Conservation (phyloP, 2,329 filamentous ascomycete genomes). For the Macrophomina tecta region DNA sequence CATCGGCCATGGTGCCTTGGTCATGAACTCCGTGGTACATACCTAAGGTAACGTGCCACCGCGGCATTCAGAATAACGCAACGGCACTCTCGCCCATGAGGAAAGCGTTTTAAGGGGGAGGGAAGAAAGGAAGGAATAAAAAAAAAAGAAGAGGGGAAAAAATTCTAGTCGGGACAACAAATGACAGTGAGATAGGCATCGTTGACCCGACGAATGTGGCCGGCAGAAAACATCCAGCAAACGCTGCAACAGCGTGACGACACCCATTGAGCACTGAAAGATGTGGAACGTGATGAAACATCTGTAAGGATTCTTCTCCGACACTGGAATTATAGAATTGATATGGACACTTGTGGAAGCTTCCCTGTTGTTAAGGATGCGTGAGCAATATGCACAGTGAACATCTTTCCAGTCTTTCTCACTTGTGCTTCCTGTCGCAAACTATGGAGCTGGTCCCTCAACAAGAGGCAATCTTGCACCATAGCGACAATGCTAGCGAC, state of each 20-base stretch:
- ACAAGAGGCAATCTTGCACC: neutral
- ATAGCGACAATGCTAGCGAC: slow-evolving; percentile 8
- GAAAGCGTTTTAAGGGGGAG: too few relatives aligned
- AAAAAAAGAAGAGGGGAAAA: too few relatives aligned
- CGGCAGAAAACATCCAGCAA: neutral
- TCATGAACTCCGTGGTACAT: too few relatives aligned
- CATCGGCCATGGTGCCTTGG: neutral
- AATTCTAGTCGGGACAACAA: neutral
- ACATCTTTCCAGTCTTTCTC: slow-evolving; percentile 16
- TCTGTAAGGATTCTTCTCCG: too few relatives aligned
- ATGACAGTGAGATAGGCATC: neutral
- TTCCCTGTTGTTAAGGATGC: neutral
- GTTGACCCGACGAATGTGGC: neutral
- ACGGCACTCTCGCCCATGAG: neutral
- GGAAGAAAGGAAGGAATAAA: neutral
- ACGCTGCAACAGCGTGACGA: too few relatives aligned
- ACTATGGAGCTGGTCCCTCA: neutral
- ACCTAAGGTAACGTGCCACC: neutral
- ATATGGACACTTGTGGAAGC: too few relatives aligned
- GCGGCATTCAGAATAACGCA: neutral
- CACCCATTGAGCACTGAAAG: too few relatives aligned
- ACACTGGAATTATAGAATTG: too few relatives aligned
- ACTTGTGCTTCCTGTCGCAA: slow-evolving; percentile 7
- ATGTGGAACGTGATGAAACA: too few relatives aligned
- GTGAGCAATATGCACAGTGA: neutral